Percentiles rank a stretch among this genome's conserved stretches.
These are phyloP conservation scores for Didymella pinodella DNA, from an alignment of 2,329 filamentous ascomycete species.

Conservation along the genomic window DNA sequence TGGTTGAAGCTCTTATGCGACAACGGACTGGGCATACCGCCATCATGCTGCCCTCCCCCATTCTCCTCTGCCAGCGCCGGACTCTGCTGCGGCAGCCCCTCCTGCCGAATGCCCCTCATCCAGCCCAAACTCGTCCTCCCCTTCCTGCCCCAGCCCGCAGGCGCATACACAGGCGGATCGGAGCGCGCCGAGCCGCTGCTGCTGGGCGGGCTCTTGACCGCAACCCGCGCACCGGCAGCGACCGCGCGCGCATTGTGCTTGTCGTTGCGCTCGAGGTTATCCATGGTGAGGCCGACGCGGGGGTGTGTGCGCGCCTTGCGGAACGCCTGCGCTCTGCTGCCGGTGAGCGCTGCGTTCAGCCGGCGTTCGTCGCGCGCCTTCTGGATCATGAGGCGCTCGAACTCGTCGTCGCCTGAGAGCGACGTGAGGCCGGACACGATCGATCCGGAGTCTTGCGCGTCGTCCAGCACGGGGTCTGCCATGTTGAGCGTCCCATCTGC, in stretches of 20 bases:
- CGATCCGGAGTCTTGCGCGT: constrained; percentile 33
- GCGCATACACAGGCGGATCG: constrained; percentile 56
- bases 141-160: constrained; percentile 59
- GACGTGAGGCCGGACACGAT: constrained; percentile 48
- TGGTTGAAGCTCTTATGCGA: constrained; percentile 45
- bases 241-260: constrained; percentile 21
- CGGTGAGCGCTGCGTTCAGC: constrained; percentile 46
- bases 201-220: constrained; percentile 42
- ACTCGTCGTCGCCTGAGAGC: constrained; percentile 55
- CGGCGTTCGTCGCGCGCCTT: constrained; percentile 55
- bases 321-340: constrained; percentile 50
- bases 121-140: constrained; percentile 52
- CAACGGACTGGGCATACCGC: constrained; percentile 49
- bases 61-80: constrained; percentile 22
- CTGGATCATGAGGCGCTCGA: constrained; percentile 56
- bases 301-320: constrained; percentile 54
- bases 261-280: constrained; percentile 54
- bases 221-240: constrained; percentile 26
- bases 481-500: constrained; percentile 34
- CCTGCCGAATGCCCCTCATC: constrained; percentile 51
- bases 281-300: constrained; percentile 52
- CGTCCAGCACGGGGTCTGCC: constrained; percentile 35
- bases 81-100: constrained; percentile 27
- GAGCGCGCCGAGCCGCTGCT: constrained; percentile 49
- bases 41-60: constrained; percentile 28